phyloP scores from a whole-genome alignment of 495 filamentous ascomycete species.

The Eremomyces bilateralis region DNA sequence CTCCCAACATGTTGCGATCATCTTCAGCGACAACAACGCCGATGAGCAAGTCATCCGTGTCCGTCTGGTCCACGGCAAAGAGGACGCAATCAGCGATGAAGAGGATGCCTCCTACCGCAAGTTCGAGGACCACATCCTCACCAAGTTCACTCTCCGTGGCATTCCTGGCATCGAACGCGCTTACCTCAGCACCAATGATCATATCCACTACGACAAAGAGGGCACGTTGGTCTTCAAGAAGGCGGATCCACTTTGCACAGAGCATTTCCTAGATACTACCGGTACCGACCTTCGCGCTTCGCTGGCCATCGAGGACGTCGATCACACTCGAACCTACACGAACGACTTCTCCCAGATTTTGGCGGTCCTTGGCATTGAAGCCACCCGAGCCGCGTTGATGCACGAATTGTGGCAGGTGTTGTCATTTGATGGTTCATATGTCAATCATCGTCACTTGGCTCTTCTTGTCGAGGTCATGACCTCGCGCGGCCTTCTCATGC shows the following conservation, averaged over 20 bases:
- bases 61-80: constrained; percentile 46
- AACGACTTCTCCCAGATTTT: constrained; percentile 92
- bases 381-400: constrained; percentile 64
- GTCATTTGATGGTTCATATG: constrained; percentile 94
- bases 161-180: constrained; percentile 72
- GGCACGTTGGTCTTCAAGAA: constrained; percentile 49
- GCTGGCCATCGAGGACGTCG: constrained; percentile 68
- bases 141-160: constrained; percentile 74
- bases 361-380: constrained; percentile 89
- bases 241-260: constrained; percentile 48
- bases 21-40: constrained; percentile 96
- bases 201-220: constrained; percentile 36
- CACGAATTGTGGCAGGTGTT: constrained; percentile 75
- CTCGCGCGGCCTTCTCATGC: constrained; percentile 74
- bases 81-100: constrained; percentile 53
- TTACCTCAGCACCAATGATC: constrained; percentile 68
- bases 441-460: constrained; percentile 93
- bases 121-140: constrained; percentile 73
- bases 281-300: constrained; percentile 71
- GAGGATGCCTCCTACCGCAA: constrained; percentile 82
- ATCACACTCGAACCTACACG: constrained; percentile 71
- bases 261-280: constrained; percentile 89
- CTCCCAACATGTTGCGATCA: constrained; percentile 66
- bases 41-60: constrained; percentile 89
- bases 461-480: constrained; percentile 99